A percentile compares a stretch with the other conserved stretches of the same genome.
These are phyloP conservation scores for Thielaviopsis ethacetica DNA, from an alignment of 2,329 filamentous ascomycete genomes.

Conservation along the genomic window DNA sequence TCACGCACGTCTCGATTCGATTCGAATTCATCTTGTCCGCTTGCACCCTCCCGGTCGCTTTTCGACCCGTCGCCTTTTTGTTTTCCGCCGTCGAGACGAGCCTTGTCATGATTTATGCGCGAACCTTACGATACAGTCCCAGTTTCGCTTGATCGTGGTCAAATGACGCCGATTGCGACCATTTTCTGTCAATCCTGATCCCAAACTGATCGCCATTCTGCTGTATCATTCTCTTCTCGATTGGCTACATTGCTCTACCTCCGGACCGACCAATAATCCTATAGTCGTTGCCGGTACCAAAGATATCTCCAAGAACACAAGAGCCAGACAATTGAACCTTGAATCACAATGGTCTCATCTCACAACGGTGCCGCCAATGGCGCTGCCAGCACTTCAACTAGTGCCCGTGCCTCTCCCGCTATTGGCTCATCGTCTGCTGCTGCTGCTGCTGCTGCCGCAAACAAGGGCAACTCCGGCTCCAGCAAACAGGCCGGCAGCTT, in stretches of 20 bases:
- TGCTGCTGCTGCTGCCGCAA: neutral
- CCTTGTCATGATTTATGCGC: constrained; percentile 1
- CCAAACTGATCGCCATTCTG: neutral
- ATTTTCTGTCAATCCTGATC: neutral
- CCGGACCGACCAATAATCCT: neutral
- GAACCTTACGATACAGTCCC: neutral
- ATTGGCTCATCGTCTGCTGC: constrained; percentile 17
- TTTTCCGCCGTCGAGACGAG: neutral
- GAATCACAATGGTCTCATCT: constrained; percentile 7
- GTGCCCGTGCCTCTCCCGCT: constrained; percentile 36
- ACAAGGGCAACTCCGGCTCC: constrained; percentile 22
- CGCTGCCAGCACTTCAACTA: constrained; percentile 24
- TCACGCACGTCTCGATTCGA: neutral
- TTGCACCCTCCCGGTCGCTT: neutral
- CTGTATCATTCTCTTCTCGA: neutral
- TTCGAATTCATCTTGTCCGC: neutral
- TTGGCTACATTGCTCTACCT: neutral
- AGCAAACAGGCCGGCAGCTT: constrained; percentile 28
- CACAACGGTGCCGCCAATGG: constrained; percentile 19
- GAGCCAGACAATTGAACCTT: neutral
- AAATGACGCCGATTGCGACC: constrained; percentile 4
- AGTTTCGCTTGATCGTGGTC: neutral
- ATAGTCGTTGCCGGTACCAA: neutral
- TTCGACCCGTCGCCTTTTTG: neutral
- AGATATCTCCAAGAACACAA: neutral